Evolutionary conservation across 164 flowering plant species (phyloP).

Genomic region (Berberis thunbergii): DNA sequence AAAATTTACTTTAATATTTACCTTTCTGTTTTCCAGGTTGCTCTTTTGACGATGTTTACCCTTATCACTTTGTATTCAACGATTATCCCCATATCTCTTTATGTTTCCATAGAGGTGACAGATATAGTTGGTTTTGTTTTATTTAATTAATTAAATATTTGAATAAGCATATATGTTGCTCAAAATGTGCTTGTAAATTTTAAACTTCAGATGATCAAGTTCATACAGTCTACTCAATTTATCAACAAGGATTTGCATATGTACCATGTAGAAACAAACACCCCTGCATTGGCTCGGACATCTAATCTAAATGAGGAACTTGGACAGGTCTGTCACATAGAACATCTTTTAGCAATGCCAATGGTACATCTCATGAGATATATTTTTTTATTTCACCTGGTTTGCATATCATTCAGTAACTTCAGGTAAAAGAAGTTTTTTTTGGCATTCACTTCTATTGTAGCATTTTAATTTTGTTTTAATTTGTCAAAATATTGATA

Average conservation of each 20-base stretch:
- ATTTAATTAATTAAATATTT: neutral
- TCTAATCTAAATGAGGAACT: constrained; percentile 35
- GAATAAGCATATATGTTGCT: neutral
- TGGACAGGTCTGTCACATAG: constrained; percentile 41
- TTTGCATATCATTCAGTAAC: no score
- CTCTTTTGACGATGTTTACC: constrained; percentile 69
- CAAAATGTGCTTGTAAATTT: neutral
- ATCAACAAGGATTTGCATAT: constrained; percentile 16
- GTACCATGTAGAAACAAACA: constrained; percentile 25
- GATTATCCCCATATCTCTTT: constrained; percentile 90
- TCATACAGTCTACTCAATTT: constrained; percentile 85
- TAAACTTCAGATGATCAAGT: constrained; percentile 76
- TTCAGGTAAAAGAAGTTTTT: no score
- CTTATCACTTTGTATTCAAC: constrained; percentile 85
- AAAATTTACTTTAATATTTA: neutral
- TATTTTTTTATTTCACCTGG: no score
- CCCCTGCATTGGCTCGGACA: constrained; percentile 94
- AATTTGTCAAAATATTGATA: no score
- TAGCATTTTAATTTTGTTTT: no score
- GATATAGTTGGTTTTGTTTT: neutral
- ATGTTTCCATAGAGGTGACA: constrained; percentile 91
- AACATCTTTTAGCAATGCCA: no score
- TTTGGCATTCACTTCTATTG: no score
- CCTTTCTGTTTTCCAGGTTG: constrained; percentile 45
- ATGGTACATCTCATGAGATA: no score